Evolutionary conservation across 768 basidiomycete species (phyloP).

Genomic region (Lactifluus pinguis): DNA sequence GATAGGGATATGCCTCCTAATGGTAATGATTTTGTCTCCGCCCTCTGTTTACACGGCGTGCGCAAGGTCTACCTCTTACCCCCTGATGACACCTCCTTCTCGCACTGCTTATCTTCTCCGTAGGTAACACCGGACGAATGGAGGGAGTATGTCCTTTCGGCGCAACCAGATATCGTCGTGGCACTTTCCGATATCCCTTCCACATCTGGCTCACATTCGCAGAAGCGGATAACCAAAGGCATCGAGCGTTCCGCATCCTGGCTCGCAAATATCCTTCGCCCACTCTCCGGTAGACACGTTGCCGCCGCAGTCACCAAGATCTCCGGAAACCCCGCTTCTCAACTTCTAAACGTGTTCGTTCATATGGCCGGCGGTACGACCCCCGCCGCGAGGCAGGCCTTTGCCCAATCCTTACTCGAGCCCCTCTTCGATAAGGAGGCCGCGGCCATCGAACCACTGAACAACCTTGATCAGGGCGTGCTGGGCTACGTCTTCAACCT

Average conservation of each 20-base stretch:
- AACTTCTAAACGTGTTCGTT: conserved; percentile 46
- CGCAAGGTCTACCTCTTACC: conserved; percentile 43
- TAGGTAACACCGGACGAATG: conserved; percentile 52
- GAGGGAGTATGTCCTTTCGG: conserved; percentile 41
- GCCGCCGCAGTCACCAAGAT: background rate
- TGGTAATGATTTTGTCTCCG: conserved; percentile 46
- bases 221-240: conserved; percentile 70
- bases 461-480: conserved; percentile 58
- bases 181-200: conserved; percentile 65
- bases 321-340: conserved; percentile 1
- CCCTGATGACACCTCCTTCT: background rate
- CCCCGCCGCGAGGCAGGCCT: conserved; percentile 50
- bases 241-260: conserved; percentile 61
- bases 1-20: conserved; percentile 65
- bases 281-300: conserved; percentile 16
- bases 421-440: conserved; percentile 47
- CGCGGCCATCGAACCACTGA: conserved; percentile 40
- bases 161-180: conserved; percentile 60
- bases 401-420: conserved; percentile 50
- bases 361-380: conserved; percentile 59
- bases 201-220: conserved; percentile 57
- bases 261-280: conserved; percentile 46
- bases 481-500: conserved; percentile 67
- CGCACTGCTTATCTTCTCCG: background rate
- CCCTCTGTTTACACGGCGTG: conserved; percentile 57